Conservation (phyloP, 805 yeast genomes). For the Yueomyces sinensis region DNA sequence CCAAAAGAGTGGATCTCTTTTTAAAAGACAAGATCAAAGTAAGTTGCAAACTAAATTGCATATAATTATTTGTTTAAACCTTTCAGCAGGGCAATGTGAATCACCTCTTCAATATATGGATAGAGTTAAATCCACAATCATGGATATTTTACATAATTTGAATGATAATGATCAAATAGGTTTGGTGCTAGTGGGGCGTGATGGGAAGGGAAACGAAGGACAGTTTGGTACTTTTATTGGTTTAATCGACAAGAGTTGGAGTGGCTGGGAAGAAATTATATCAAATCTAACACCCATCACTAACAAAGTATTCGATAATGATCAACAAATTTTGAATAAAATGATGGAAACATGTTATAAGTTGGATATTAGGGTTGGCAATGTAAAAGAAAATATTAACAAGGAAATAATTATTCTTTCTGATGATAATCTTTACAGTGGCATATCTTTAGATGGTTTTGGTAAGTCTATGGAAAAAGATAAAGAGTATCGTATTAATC, state of each 20-base stretch:
- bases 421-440: background rate
- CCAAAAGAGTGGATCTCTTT: background rate
- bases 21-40: conserved; percentile 5
- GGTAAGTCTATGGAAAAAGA: no score
- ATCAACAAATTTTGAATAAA: conserved; percentile 7
- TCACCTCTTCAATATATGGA: conserved; percentile 19
- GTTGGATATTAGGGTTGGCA: conserved; percentile 2
- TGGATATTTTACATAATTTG: conserved; percentile 18
- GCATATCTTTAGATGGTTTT: no score
- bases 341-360: conserved; percentile 15
- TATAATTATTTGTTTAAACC: conserved; percentile 30
- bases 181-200: conserved; percentile 33
- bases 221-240: conserved; percentile 34
- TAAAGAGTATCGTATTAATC: no score
- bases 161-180: conserved; percentile 32
- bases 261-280: conserved; percentile 35
- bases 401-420: background rate
- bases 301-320: conserved; percentile 8
- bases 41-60: conserved; percentile 23
- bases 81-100: conserved; percentile 6
- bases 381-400: background rate
- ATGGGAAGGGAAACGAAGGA: conserved; percentile 26
- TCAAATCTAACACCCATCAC: conserved; percentile 23
- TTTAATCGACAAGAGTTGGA: conserved; percentile 31
- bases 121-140: conserved; percentile 17